Percentiles rank a stretch among this genome's conserved stretches.
These are phyloP conservation scores for Gynostemma pentaphyllum DNA, from an alignment of 306 rosid genomes.

Conservation along the genomic window DNA sequence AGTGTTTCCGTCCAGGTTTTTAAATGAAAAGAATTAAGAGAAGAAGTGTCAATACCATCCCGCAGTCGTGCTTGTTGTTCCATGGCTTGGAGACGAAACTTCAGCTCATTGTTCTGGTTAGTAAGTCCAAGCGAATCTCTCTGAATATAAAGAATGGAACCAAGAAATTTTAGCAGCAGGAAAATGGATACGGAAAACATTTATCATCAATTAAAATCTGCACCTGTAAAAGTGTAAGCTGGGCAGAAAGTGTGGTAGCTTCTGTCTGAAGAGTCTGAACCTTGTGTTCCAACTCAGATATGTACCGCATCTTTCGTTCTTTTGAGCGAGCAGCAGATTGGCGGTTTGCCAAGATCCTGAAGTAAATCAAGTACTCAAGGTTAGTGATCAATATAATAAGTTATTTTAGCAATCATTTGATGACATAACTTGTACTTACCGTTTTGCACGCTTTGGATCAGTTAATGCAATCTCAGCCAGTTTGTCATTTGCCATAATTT, in stretches of 20 bases:
- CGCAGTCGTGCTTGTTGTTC: slow-evolving; percentile 93
- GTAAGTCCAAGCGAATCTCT: slow-evolving; percentile 83
- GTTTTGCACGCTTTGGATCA: slow-evolving; percentile 93
- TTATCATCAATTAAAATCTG: slow-evolving; percentile 7
- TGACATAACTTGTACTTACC: slow-evolving; percentile 22
- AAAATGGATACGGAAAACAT: neutral
- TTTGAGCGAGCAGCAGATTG: slow-evolving; percentile 95
- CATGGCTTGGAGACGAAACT: slow-evolving; percentile 98
- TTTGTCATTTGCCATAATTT: slow-evolving; percentile 91
- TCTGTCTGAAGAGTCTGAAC: slow-evolving; percentile 92
- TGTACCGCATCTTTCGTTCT: slow-evolving; percentile 87
- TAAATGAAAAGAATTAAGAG: neutral
- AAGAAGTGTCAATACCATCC: slow-evolving; percentile 50
- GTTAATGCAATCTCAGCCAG: slow-evolving; percentile 83
- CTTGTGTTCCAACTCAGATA: slow-evolving; percentile 90
- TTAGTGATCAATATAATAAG: neutral
- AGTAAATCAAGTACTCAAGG: neutral
- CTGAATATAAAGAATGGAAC: slow-evolving; percentile 25
- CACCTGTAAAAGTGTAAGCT: slow-evolving; percentile 85
- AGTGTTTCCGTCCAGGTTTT: neutral
- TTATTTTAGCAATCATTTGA: neutral
- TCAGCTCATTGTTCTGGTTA: slow-evolving; percentile 84
- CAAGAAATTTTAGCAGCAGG: neutral
- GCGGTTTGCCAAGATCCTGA: slow-evolving; percentile 85
- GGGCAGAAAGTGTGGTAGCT: slow-evolving; percentile 87